Conservation (phyloP, 1,284 basidiomycete genomes). For the Xerocomus minutiporus region DNA sequence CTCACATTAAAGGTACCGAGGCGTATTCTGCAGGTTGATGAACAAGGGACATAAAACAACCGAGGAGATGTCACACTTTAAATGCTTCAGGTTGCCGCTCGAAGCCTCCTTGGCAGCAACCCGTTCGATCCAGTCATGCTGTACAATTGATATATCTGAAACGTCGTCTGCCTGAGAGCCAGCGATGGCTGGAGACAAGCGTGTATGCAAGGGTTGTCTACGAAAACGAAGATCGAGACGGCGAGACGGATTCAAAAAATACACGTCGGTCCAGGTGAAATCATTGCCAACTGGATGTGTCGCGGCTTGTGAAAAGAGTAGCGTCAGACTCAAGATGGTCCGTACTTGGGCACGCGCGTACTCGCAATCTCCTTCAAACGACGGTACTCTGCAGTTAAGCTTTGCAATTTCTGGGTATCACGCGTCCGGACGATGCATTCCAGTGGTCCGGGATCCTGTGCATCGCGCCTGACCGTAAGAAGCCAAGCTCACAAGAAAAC, state of each 20-base stretch:
- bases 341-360: slow-evolving; percentile 6
- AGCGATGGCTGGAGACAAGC: slow-evolving; percentile 56
- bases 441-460: slow-evolving; percentile 14
- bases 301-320: slow-evolving; percentile 15
- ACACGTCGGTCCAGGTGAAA: slow-evolving; percentile 21
- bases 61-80: slow-evolving; percentile 20
- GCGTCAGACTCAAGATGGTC: not conserved
- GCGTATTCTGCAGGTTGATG: slow-evolving; percentile 43
- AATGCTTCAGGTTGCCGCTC: slow-evolving; percentile 23
- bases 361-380: slow-evolving; percentile 28
- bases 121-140: slow-evolving; percentile 58
- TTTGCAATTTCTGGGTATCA: slow-evolving; percentile 17
- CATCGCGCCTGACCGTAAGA: slow-evolving; percentile 17
- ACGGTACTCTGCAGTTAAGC: slow-evolving; percentile 24
- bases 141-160: slow-evolving; percentile 51
- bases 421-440: slow-evolving; percentile 13
- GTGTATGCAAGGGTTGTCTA: slow-evolving; percentile 42
- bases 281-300: slow-evolving; percentile 5
- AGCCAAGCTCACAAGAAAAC: slow-evolving; percentile 20
- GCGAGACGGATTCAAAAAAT: slow-evolving; percentile 18
- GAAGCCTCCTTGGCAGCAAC: slow-evolving; percentile 37
- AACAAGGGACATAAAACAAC: not conserved
- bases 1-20: slow-evolving; percentile 79
- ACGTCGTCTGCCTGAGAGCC: slow-evolving; percentile 59
- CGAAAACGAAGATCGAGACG: slow-evolving; percentile 52